Evolutionary conservation across 2,329 filamentous ascomycete species (phyloP), one percentile per base, ranked within the genome.

Genomic region (Dichotomopilus funicola): DNA sequence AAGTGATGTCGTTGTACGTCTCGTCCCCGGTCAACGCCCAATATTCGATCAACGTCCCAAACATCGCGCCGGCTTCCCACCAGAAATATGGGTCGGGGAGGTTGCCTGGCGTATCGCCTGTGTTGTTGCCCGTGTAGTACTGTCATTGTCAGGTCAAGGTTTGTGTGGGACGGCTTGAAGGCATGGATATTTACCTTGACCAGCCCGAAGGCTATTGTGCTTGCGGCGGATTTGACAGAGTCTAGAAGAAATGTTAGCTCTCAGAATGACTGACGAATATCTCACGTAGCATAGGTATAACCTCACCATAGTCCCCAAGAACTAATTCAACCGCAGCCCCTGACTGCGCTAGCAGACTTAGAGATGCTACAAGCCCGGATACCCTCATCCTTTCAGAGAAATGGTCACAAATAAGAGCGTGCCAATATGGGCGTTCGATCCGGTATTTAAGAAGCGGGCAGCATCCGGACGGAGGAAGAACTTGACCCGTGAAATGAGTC

Each of bases 31-130:
- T 89, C 54, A 83, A 77, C 61, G 80, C 79, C 83, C 83, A 88
- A 70, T 90, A 90, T 68, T 89, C 85, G 53, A 90, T 71, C 61
- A 89, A 67, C 1, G 83, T 80, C 52, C 86, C 83, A 64, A 89
- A 88, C 77, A 91, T 79, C 52, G 83, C 82, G 19, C 85, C 83
- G 0, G 83, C 82, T 68, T 89, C 85, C 87, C 87, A 91, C 87
- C 86, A 90, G 68, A 85, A 88, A 63, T 86, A 86, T 12, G 79
- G 80, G 51, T 75, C 73, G 11, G 80, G 80, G 46, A 83, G 66
- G 67, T 83, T 83, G 34, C 80, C 80, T 2, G 81, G 76, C 0
- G 72, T 72, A 61, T 83, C 80, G 55, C 80, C 80, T 0, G 80
- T 81, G 62, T 80, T 77, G 68, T 83, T 82, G 55, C 80, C 80